phyloP scores from a whole-genome alignment of 1,284 basidiomycete genomes.

The Leccinum pachyderme region DNA sequence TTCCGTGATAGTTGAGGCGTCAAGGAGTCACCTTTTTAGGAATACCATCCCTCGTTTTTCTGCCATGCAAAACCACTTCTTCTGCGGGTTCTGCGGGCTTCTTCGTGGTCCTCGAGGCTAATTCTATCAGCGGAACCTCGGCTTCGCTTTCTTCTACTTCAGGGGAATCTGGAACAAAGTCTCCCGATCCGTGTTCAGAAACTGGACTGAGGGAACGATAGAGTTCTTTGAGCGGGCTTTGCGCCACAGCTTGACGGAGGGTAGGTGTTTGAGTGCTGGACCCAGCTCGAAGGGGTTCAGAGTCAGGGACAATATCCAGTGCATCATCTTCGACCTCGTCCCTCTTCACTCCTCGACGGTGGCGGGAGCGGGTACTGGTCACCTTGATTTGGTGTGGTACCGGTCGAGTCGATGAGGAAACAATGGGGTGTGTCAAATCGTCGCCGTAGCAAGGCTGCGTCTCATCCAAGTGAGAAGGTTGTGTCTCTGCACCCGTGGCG shows the following conservation, averaged over 20 bases:
- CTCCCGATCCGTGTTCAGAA: constrained; percentile 25
- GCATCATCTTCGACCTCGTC: constrained; percentile 21
- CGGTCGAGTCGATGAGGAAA: constrained; percentile 1
- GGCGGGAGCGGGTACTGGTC: background rate
- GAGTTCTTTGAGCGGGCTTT: constrained; percentile 16
- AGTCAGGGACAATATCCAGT: constrained; percentile 55
- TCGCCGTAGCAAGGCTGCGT: constrained; percentile 13
- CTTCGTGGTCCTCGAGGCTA: constrained; percentile 12
- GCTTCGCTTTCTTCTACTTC: constrained; percentile 33
- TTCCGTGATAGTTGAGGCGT: background rate
- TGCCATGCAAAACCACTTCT: constrained; percentile 2
- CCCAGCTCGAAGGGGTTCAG: constrained; percentile 42
- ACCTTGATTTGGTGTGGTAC: constrained; percentile 1
- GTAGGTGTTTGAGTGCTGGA: constrained; percentile 5
- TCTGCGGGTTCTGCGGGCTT: constrained; percentile 10
- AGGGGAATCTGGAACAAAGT: constrained; percentile 32
- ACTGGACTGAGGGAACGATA: constrained; percentile 27
- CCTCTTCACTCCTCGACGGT: background rate
- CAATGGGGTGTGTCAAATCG: background rate
- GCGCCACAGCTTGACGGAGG: constrained; percentile 2
- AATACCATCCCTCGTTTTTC: constrained; percentile 7
- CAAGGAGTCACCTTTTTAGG: constrained; percentile 21
- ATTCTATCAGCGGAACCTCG: constrained; percentile 41
- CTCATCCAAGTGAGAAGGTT: constrained; percentile 20
- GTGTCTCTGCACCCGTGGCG: constrained; percentile 19